Conservation (phyloP, 1,284 basidiomycete species). For the Trichosporon coremiiforme region DNA sequence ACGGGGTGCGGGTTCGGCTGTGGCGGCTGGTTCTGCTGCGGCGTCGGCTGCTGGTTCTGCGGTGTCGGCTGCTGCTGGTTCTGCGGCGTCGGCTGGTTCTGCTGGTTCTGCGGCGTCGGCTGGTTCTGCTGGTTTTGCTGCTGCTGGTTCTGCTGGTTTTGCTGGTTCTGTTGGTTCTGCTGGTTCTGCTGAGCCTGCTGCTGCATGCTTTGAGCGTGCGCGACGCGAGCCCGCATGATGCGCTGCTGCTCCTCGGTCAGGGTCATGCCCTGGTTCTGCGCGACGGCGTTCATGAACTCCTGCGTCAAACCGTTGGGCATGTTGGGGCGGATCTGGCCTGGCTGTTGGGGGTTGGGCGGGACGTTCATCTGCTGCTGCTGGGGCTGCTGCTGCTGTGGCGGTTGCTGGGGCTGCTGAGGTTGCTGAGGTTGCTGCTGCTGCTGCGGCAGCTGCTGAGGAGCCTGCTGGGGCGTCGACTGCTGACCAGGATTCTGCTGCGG, state of each 20-base stretch:
- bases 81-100: constrained; percentile 7
- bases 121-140: constrained; percentile 19
- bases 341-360: constrained; percentile 20
- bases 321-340: constrained; percentile 18
- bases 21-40: constrained; percentile 12
- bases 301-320: constrained; percentile 20
- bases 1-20: constrained; percentile 27
- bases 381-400: constrained; percentile 21
- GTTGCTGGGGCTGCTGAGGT: constrained; percentile 12
- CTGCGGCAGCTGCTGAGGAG: constrained; percentile 24
- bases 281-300: constrained; percentile 29
- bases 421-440: constrained; percentile 13
- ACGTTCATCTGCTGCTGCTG: constrained; percentile 22
- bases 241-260: constrained; percentile 31
- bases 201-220: constrained; percentile 26
- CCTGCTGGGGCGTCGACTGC: constrained; percentile 19
- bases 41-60: constrained; percentile 17
- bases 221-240: constrained; percentile 20
- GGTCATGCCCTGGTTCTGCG: constrained; percentile 26
- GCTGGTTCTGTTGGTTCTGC: constrained; percentile 21
- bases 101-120: constrained; percentile 19
- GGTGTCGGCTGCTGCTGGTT: constrained; percentile 23
- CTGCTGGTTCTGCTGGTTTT: constrained; percentile 18
- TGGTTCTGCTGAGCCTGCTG: constrained; percentile 24
- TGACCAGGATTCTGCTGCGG: constrained; percentile 16